Evolutionary conservation across 2,329 filamentous ascomycete genomes (phyloP).

Genomic region (Spiromastix sp.): DNA sequence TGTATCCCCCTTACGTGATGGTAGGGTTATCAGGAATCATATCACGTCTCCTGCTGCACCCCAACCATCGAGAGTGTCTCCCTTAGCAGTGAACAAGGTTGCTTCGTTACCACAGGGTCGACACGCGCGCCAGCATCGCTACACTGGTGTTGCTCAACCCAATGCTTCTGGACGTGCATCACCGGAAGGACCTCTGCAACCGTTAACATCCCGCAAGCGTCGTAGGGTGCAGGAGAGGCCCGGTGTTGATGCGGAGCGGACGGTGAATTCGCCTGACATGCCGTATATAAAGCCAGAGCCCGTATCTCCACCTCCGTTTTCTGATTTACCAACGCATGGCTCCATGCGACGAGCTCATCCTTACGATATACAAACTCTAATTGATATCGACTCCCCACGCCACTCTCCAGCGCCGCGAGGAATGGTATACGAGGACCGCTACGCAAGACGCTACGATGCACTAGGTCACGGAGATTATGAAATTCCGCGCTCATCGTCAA

Average conservation of each 20-base stretch:
- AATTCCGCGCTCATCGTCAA: slow-evolving; percentile 29
- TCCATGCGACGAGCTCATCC: slow-evolving; percentile 22
- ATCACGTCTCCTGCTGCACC: slow-evolving; percentile 64
- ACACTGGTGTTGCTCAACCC: slow-evolving; percentile 16
- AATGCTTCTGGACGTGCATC: slow-evolving; percentile 32
- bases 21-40: slow-evolving; percentile 61
- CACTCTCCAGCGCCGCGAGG: slow-evolving; percentile 24
- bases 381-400: slow-evolving; percentile 33
- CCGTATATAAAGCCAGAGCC: slow-evolving; percentile 54
- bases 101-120: slow-evolving; percentile 45
- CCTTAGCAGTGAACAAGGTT: slow-evolving; percentile 43
- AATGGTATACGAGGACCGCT: slow-evolving; percentile 27
- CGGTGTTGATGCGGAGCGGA: slow-evolving; percentile 23
- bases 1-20: slow-evolving; percentile 32
- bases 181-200: slow-evolving; percentile 31
- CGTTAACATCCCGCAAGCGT: slow-evolving; percentile 41
- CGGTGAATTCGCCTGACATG: slow-evolving; percentile 29
- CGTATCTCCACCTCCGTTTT: slow-evolving; percentile 49
- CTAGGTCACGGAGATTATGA: slow-evolving; percentile 23
- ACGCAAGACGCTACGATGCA: slow-evolving; percentile 15
- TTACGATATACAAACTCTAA: slow-evolving; percentile 38
- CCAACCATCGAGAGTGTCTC: slow-evolving; percentile 60
- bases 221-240: slow-evolving; percentile 35
- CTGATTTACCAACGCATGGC: slow-evolving; percentile 30
- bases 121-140: slow-evolving; percentile 34